A percentile compares a stretch with the other conserved stretches of the same genome.
phyloP scores from a whole-genome alignment of 2,329 filamentous ascomycete species.

The Teratosphaeriaceae sp. region DNA sequence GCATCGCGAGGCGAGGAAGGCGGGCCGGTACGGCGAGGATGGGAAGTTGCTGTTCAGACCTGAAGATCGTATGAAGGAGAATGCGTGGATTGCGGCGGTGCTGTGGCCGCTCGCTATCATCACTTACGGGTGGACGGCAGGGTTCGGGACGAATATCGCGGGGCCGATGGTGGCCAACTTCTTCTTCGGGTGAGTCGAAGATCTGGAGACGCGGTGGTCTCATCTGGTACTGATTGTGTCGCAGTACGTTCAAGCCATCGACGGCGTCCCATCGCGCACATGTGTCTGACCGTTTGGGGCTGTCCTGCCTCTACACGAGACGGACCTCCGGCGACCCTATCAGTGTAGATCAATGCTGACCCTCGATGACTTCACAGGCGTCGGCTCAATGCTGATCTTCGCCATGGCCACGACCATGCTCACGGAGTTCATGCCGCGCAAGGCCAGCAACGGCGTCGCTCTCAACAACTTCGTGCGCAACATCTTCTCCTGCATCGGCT shows the following conservation, averaged over 20 bases:
- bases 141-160: conserved; percentile 46
- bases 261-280: too few species aligned
- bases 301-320: too few species aligned
- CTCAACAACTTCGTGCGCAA: conserved; percentile 78
- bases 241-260: too few species aligned
- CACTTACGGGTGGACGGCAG: conserved; percentile 69
- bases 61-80: conserved; percentile 77
- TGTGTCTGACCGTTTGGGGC: too few species aligned
- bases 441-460: conserved; percentile 66
- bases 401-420: conserved; percentile 70
- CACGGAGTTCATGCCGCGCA: conserved; percentile 72
- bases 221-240: too few species aligned
- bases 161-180: conserved; percentile 30
- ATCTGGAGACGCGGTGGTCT: too few species aligned
- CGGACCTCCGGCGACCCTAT: too few species aligned
- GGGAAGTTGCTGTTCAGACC: conserved; percentile 63
- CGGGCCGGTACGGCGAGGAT: conserved; percentile 59
- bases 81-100: conserved; percentile 67
- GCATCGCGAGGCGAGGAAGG: conserved; percentile 64
- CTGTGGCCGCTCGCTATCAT: conserved; percentile 65
- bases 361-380: too few species aligned
- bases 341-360: too few species aligned
- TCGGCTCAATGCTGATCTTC: conserved; percentile 74
- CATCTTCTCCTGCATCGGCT: conserved; percentile 67
- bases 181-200: too few species aligned